Base-by-base conservation (phyloP, 2,329 filamentous ascomycete species). In the Sclerotinia borealis region DNA sequence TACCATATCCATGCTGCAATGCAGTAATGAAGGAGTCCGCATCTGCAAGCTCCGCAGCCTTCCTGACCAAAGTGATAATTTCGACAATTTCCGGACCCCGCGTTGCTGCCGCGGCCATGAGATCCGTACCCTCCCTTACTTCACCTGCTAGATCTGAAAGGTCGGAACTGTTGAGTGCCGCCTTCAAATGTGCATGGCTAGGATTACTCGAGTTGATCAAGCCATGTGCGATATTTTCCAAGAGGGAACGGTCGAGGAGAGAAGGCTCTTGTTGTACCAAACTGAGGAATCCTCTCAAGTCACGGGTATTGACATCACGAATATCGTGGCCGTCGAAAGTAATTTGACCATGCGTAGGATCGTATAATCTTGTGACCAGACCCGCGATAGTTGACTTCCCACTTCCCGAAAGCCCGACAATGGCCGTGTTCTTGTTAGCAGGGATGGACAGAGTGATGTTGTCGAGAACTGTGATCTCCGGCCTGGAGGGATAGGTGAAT, bases 321-420 rank as follows among this genome's bases (percentile, higher is more conserved):
- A 68, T 58, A 61, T 67, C 61, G 27, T 62, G 56, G 1, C 62
- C 65, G 36, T 67, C 69, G 9, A 71, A 43, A 8, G 58, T 41
- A 34, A 71, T 66, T 15, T 64, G 8, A 3, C 70, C 70, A 7
- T 75, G 73, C 0, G 76, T 75, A 0, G 83, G 81, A 59, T 85
- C 81, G 66, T 88, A 87, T 37, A 87, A 78, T 43, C 86, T 77
- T 43, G 83, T 79, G 1, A 84, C 72, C 2, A 87, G 75, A 5
- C 79, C 80, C 2, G 83, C 80, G 69, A 84, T 75, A 2, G 82
- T 85, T 8, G 81, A 84, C 66, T 85, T 85, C 3, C 82, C 83
- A 61, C 80, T 83, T 1, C 84, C 84, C 0, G 82, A 85, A 0
- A 83, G 77, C 0, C 84, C 85, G 2, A 86, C 83, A 37, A 86